Percentiles rank a stretch among this genome's conserved stretches.
Conservation (phyloP, 2,329 filamentous ascomycete species). For the Fusarium sp. region DNA sequence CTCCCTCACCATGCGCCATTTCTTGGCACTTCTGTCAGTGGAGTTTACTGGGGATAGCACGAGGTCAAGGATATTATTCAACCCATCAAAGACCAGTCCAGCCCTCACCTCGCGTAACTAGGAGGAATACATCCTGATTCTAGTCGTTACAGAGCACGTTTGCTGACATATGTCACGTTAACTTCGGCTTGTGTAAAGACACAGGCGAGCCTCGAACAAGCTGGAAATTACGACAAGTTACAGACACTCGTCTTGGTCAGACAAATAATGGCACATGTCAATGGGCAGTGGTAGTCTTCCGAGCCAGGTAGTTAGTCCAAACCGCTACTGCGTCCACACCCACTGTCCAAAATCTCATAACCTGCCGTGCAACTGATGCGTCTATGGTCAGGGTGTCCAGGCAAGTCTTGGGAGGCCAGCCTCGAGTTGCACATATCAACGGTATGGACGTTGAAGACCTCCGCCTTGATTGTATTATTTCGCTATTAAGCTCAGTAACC, state of each 20-base stretch:
- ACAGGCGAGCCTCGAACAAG: background rate
- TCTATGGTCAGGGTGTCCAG: background rate
- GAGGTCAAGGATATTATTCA: conserved; percentile 24
- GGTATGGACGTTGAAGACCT: background rate
- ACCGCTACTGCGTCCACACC: conserved; percentile 33
- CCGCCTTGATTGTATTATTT: background rate
- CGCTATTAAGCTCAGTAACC: background rate
- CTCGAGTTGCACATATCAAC: background rate
- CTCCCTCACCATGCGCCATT: conserved; percentile 42
- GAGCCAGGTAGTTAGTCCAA: conserved; percentile 21
- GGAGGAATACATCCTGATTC: conserved; percentile 1
- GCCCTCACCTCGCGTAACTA: conserved; percentile 4
- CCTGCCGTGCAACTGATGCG: conserved; percentile 1
- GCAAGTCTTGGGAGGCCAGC: background rate
- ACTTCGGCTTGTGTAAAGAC: background rate
- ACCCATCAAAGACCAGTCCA: conserved; percentile 17
- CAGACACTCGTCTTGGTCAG: conserved; percentile 28
- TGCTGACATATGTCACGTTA: conserved; percentile 6
- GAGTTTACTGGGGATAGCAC: conserved; percentile 32
- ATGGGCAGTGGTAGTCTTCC: conserved; percentile 21
- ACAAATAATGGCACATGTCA: conserved; percentile 34
- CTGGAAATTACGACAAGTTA: background rate
- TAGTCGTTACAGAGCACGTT: background rate
- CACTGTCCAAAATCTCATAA: background rate
- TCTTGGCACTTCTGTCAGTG: conserved; percentile 42